Evolutionary conservation across 495 filamentous ascomycete genomes (phyloP), one percentile per base, ranked within the genome.

Genomic region (Aspergillus cavernicola): DNA sequence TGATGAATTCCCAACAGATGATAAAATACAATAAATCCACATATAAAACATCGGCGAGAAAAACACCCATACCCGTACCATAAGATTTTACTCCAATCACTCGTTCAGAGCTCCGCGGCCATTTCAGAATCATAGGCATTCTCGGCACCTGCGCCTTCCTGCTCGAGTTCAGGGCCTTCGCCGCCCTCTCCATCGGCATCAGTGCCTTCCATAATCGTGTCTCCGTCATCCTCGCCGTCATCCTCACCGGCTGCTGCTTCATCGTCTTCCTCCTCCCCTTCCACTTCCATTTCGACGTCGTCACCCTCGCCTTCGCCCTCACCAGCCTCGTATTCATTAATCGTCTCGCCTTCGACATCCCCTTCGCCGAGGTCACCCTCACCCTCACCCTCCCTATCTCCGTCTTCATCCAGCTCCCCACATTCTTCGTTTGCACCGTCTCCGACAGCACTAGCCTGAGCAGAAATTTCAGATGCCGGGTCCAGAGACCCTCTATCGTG

Each of bases 381-480:
- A 16, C 58, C 38, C 61, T 39, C 61, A 3, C 53, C 60, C 1
- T 60, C 64, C 6, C 48, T 61, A 15, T 57, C 59, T 11, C 48
- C 49, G 58, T 59, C 62, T 16, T 62, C 68, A 7, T 65, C 70
- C 15, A 61, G 59, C 10, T 63, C 59, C 26, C 31, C 58, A 11
- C 39, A 20, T 0, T 33, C 45, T 29, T 57, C 59, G 28, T 49
- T 39, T 11, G 38, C 46, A 12, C 42, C 64, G 10, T 58, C 64
- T 7, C 63, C 69, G 23, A 70, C 65, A 6, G 62, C 61, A 38
- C 54, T 74, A 10, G 46, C 46, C 23, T 50, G 57, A 37, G 46
- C 60, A 16, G 65, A 67, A n/a, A 65, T 38, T 23, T 67, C 67
- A 2, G 59, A 62, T 6, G 56, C 68, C 1, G 53, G 66, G 15